phyloP scores from a whole-genome alignment of 139 green algal genomes.

The Pedinophyceae sp. region DNA sequence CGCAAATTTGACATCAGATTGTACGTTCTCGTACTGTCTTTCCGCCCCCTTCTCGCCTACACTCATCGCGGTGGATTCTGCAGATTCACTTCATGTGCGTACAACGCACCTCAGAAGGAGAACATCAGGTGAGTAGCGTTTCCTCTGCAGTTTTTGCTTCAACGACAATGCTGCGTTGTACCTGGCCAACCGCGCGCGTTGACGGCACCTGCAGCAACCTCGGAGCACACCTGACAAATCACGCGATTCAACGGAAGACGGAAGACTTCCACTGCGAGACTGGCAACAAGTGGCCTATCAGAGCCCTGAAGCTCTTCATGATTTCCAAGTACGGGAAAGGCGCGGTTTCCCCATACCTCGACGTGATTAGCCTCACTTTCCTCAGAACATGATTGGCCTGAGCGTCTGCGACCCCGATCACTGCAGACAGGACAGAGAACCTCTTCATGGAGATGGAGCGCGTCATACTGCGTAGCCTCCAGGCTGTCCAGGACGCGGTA shows the following conservation, averaged over 20 bases:
- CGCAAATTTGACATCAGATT: neutral
- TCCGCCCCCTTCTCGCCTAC: neutral
- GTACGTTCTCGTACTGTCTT: neutral
- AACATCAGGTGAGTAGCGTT: no score
- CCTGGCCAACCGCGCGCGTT: no score
- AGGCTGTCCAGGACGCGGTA: neutral
- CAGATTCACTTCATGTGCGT: neutral
- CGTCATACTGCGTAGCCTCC: neutral
- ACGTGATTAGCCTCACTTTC: no score
- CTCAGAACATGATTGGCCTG: no score
- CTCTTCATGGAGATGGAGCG: neutral
- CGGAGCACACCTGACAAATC: conserved; percentile 35
- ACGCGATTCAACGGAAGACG: conserved; percentile 30
- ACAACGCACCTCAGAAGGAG: no score
- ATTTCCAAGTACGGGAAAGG: conserved; percentile 25
- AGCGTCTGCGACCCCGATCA: no score
- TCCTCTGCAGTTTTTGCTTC: no score
- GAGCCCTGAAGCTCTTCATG: conserved; percentile 30
- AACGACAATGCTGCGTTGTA: no score
- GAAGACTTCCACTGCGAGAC: conserved; percentile 19
- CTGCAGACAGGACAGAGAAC: neutral
- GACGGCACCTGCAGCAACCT: no score
- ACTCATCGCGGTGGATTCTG: neutral
- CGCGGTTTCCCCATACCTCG: conserved; percentile 9
- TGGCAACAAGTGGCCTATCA: conserved; percentile 42